Evolutionary conservation across 345 rosid species (phyloP).

Genomic region (Boechera retrofracta): DNA sequence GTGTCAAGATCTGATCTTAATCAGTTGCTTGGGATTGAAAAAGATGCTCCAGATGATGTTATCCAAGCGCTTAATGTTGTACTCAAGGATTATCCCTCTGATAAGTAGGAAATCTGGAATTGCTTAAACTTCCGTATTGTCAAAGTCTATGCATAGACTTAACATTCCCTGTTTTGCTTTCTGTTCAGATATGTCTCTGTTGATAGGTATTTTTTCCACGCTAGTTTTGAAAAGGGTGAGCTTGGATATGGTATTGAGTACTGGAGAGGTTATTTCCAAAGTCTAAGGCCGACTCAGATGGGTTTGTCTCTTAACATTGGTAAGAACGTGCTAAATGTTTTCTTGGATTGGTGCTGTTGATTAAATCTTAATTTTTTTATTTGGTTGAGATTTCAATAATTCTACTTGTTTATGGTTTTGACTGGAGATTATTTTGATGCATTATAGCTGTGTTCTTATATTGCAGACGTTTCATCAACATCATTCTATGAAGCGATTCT

Average conservation of each 20-base stretch:
- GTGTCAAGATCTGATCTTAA: slow-evolving; percentile 55
- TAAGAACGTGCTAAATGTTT: slow-evolving; percentile 26
- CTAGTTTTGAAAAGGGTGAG: slow-evolving; percentile 49
- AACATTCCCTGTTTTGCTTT: not conserved
- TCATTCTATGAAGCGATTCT: slow-evolving; percentile 68
- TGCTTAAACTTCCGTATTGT: not conserved
- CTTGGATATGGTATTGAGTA: slow-evolving; percentile 68
- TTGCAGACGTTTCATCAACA: slow-evolving; percentile 75
- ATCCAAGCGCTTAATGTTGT: slow-evolving; percentile 76
- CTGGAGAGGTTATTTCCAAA: slow-evolving; percentile 78
- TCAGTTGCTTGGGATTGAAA: slow-evolving; percentile 36
- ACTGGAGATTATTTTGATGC: not conserved
- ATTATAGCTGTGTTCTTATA: slow-evolving; percentile 5
- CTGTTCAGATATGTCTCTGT: slow-evolving; percentile 54
- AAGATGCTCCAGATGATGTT: slow-evolving; percentile 64
- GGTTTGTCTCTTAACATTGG: slow-evolving; percentile 82
- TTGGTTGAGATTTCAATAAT: not conserved
- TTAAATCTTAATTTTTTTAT: not conserved
- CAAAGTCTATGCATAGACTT: not conserved
- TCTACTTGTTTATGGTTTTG: not conserved
- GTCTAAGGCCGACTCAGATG: slow-evolving; percentile 75
- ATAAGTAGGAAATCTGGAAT: slow-evolving; percentile 39
- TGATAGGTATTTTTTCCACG: slow-evolving; percentile 67
- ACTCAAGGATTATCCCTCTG: slow-evolving; percentile 56
- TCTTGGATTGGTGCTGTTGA: not conserved